phyloP scores from a whole-genome alignment of 208 protist genomes.

The Acanthamoeba castellanii region DNA sequence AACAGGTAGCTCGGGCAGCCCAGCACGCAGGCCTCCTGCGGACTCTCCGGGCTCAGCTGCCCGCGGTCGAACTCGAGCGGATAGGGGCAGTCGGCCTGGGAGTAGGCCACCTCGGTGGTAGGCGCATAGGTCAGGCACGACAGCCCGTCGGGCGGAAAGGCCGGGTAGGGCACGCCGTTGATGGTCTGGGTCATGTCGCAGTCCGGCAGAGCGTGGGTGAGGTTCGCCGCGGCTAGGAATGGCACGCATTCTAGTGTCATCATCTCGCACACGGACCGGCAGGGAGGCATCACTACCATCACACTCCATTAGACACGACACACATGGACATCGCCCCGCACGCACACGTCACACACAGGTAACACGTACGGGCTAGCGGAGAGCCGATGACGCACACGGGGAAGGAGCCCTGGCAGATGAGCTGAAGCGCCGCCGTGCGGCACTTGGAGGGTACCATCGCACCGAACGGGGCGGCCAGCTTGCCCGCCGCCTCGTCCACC shows the following conservation, averaged over 20 bases:
- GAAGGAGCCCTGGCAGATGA: neutral
- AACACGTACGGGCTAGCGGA: neutral
- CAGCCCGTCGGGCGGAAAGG: neutral
- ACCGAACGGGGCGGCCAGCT: too few relatives aligned
- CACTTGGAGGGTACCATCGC: too few relatives aligned
- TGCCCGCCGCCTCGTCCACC: too few relatives aligned
- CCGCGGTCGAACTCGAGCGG: neutral
- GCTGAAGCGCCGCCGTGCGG: too few relatives aligned
- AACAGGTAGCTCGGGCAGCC: conserved; percentile 15
- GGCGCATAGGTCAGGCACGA: neutral
- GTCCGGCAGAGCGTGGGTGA: neutral
- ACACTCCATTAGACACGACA: neutral
- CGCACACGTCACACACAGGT: neutral
- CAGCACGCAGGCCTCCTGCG: neutral
- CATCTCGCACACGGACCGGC: neutral
- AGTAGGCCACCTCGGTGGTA: neutral
- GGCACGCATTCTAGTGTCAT: neutral
- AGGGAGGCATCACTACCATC: neutral
- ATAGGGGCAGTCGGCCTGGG: neutral
- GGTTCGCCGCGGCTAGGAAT: neutral
- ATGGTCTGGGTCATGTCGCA: neutral
- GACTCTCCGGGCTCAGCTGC: neutral
- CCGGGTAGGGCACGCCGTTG: neutral
- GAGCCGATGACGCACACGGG: neutral
- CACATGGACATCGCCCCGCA: neutral